Base-by-base conservation (phyloP, 257 asterid species). In the Salvia miltiorrhiza region DNA sequence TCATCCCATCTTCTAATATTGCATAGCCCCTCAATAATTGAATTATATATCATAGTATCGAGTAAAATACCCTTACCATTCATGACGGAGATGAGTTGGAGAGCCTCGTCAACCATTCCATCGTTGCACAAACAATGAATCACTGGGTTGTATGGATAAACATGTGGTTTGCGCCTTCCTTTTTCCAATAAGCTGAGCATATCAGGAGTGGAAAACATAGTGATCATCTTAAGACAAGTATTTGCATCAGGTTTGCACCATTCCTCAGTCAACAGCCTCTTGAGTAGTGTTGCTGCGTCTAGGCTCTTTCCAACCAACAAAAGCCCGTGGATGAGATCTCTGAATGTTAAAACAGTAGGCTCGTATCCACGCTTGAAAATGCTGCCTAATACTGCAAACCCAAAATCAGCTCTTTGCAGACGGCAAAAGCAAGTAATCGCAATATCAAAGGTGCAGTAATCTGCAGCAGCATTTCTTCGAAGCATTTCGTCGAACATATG, bases 401-500 rank as follows among this genome's bases (percentile, higher is more conserved):
- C 68, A 4, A 5, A 20, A 12, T 62, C n/a, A n/a, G 4, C 35
- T 20, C 53, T 47, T 28, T 21, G 20, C 56, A 43, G 0, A 14
- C 0, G 23, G 56, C n/a, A n/a, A 8, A 23, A 63, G 26, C 69
- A 43, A 45, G 24, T 9, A 1, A 63, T 14, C 24, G 3, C 54
- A 9, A 63, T 63, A n/a, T 0, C 44, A 16, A 63, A 23, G 41
- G 56, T 24, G 69, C 4, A 43, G 26, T 14, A 5, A 44, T 26
- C 0, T 2, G 44, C 6, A 44, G 30, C n/a, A 26, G 37, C 26
- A 44, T n/a, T 6, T 16, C n/a, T 35, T 0, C 2, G 21, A 59
- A 59, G 65, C 65, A 59, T 59, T 59, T 35, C 14, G 32, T 59
- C 48, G n/a, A n/a, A n/a, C n/a, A n/a, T n/a, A n/a, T n/a, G n/a